phyloP scores from a whole-genome alignment of 192 early-diverging fungal species.

The Mortierella claussenii region DNA sequence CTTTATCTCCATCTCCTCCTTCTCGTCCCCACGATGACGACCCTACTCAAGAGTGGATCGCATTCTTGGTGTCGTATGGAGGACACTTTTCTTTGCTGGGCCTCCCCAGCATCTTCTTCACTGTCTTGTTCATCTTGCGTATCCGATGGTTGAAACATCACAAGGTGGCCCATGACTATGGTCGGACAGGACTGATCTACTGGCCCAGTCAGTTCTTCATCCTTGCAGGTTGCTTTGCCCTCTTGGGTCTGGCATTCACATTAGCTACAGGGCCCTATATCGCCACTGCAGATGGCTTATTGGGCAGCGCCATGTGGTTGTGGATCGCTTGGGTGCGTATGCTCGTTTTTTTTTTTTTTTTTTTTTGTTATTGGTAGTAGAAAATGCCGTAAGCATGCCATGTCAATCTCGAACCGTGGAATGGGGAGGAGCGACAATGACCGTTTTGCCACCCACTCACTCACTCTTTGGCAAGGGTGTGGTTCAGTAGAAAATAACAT shows the following conservation, averaged over 20 bases:
- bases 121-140: constrained; percentile 10
- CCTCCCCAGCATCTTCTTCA: constrained; percentile 12
- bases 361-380: no score
- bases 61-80: constrained; percentile 15
- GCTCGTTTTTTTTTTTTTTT: no score
- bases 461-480: no score
- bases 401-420: no score
- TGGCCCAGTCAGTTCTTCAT: constrained; percentile 34
- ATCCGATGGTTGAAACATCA: constrained; percentile 14
- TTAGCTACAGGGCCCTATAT: constrained; percentile 25
- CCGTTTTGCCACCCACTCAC: no score
- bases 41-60: constrained; percentile 13
- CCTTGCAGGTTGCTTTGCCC: background rate
- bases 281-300: constrained; percentile 20
- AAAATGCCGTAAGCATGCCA: no score
- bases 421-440: no score
- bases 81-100: constrained; percentile 20
- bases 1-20: background rate
- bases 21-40: background rate
- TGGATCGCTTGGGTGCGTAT: constrained; percentile 19
- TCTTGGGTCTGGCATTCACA: constrained; percentile 15
- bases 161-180: constrained; percentile 18
- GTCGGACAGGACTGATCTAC: constrained; percentile 29
- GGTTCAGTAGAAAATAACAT: no score
- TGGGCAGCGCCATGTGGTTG: constrained; percentile 14